These are phyloP conservation scores for Ganoderma resinaceum DNA, from an alignment of 1,284 basidiomycete species.

Conservation along the genomic window DNA sequence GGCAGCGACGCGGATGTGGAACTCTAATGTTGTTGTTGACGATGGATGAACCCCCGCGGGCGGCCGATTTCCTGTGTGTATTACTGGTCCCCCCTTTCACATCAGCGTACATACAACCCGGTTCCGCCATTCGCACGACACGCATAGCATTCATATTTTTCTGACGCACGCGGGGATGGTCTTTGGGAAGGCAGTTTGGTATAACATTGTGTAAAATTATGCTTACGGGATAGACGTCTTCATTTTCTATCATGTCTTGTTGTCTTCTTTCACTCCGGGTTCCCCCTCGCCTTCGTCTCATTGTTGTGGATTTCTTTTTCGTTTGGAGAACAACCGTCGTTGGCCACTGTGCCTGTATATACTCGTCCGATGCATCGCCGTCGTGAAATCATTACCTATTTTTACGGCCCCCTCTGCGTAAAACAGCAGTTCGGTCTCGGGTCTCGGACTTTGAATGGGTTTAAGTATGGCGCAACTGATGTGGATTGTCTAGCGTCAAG, in stretches of 20 bases:
- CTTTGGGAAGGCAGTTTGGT: slow-evolving; percentile 7
- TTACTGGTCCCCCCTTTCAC: slow-evolving; percentile 5
- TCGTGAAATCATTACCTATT: neutral
- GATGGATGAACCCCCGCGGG: slow-evolving; percentile 5
- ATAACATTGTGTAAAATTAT: slow-evolving; percentile 40
- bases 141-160: neutral
- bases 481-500: neutral
- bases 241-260: slow-evolving; percentile 25
- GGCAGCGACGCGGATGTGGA: neutral
- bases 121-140: slow-evolving; percentile 1
- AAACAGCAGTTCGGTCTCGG: neutral
- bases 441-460: neutral
- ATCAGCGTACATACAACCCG: slow-evolving; percentile 9
- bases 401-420: neutral
- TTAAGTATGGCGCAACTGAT: neutral
- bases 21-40: neutral
- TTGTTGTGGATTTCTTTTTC: slow-evolving; percentile 11
- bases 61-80: slow-evolving; percentile 8
- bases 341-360: slow-evolving; percentile 18
- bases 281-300: slow-evolving; percentile 3
- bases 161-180: slow-evolving; percentile 10
- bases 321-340: neutral
- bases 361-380: neutral
- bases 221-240: slow-evolving; percentile 41
- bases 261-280: slow-evolving; percentile 31